Percentiles rank a stretch among this genome's conserved stretches.
Conservation (phyloP, 768 basidiomycete species). For the Tubosaeta sp. region DNA sequence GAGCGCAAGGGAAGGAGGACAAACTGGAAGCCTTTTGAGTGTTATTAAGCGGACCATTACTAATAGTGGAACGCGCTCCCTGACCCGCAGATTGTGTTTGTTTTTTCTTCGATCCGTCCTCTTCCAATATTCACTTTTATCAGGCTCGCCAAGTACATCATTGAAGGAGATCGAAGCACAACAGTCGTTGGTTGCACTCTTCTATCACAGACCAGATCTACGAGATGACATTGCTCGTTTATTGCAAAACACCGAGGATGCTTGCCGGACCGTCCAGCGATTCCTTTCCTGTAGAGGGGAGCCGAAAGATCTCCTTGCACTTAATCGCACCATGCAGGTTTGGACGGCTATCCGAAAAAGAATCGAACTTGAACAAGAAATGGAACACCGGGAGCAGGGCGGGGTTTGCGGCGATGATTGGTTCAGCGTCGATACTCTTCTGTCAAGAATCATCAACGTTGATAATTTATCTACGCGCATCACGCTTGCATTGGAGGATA, state of each 20-base stretch:
- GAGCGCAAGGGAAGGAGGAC: constrained; percentile 65
- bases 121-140: constrained; percentile 10
- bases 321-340: constrained; percentile 56
- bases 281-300: constrained; percentile 69
- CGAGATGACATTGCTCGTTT: constrained; percentile 56
- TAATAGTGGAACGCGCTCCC: constrained; percentile 68
- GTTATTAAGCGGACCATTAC: constrained; percentile 76
- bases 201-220: constrained; percentile 57
- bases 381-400: constrained; percentile 39
- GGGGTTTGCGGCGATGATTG: constrained; percentile 39
- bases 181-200: constrained; percentile 74
- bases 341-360: constrained; percentile 54
- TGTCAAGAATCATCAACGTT: constrained; percentile 51
- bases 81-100: constrained; percentile 76
- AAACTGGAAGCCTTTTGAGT: constrained; percentile 69
- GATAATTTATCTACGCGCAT: constrained; percentile 54
- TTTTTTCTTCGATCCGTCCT: constrained; percentile 11
- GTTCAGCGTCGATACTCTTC: constrained; percentile 50
- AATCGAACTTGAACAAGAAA: constrained; percentile 51
- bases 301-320: constrained; percentile 57
- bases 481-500: constrained; percentile 39
- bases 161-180: constrained; percentile 64
- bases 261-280: constrained; percentile 70
- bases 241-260: constrained; percentile 62
- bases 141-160: constrained; percentile 83